Base-by-base conservation (phyloP, 768 basidiomycete species). In the Rubroboletus pulcherrimus region DNA sequence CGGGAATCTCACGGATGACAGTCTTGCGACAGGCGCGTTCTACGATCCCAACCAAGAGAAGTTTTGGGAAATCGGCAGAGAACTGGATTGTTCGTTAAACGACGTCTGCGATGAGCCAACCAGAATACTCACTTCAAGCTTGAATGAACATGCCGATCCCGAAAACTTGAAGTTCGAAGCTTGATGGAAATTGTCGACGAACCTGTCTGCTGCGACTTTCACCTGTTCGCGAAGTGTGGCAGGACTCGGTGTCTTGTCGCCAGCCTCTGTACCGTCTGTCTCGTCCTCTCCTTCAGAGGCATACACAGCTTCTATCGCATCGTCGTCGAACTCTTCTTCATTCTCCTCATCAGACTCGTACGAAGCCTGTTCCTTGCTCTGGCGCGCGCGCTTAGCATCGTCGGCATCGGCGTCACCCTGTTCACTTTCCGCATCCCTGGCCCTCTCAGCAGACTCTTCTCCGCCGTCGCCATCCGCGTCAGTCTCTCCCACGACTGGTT, bases 1-100 rank as follows among this genome's bases (percentile, higher is more conserved):
- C 86, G 6, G 88, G 83, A 51, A 98, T 92, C 71, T 98, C 90
- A 51, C 93, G 91, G 54, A 99, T 77, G 60, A 98, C 78, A 2
- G 93, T 89, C 50, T 83, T 83, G 43, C 85, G 78, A 71, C 95
- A 98, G 11, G 87, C 83, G 51, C 87, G 81, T 70, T 98, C 97
- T 54, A 98, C 81, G 58, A 99, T 85, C 45, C 94, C 96, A 46
- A 98, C 93, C 41, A 99, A 80, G 21, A 99, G 78, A 34, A 99
- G 79, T 72, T 98, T 98, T 11, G 94, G 94, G 69, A 93, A 87
- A 63, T 91, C 85, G 42, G 89, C 82, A 11, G 81, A 77, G 75
- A 98, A 95, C 93, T 98, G 57, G n/a, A 43, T 33, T 31, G 6
- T 7, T 15, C 15, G 42, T 57, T 39, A 51, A 49, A 30, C 26